Base-by-base conservation (phyloP, 345 rosid species). In the Populus nigra region DNA sequence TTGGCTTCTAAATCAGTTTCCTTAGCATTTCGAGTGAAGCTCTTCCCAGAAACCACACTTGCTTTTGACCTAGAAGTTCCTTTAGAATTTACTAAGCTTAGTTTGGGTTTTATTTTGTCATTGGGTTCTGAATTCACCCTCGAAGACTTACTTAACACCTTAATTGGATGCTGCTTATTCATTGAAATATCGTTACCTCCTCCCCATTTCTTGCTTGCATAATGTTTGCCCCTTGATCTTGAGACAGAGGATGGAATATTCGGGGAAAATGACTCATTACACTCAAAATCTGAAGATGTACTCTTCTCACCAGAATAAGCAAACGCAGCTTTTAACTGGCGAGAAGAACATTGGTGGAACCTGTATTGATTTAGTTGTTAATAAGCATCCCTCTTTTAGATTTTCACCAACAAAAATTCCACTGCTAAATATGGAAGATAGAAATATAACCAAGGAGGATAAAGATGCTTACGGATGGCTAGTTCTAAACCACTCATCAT, bases 201-300 rank as follows among this genome's bases (percentile, higher is more conserved):
- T 77, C 72, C 57, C 85, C 80, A 71, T 61, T 75, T 84, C 77
- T 79, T 79, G 78, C 79, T 83, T 43, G 39, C 62, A 73, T 82
- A 86, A 75, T 88, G 87, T 77, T 87, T 89, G 29, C 94, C 92
- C 79, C 91, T 87, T 61, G 94, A 91, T 84, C 83, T 80, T 33
- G 91, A 89, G 43, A 90, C 91, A 1, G 91, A 88, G 38, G 82
- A 76, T 25, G 92, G 87, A 73, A 86, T 83, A 29, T 80, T 74
- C 1, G 89, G 87, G 10, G 92, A 89, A 69, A 77, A 74, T 68
- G 53, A 61, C 25, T 74, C 82, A 22, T 70, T 57, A 20, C 74
- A 57, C 59, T 82, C 87, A 17, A 80, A 77, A 53, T 81, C 82
- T 9, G 73, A 72, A 67, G 65, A 55, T 35, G 38, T 8, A 68